Conservation (phyloP, 164 flowering plant species). For the Pachysandra terminalis region DNA sequence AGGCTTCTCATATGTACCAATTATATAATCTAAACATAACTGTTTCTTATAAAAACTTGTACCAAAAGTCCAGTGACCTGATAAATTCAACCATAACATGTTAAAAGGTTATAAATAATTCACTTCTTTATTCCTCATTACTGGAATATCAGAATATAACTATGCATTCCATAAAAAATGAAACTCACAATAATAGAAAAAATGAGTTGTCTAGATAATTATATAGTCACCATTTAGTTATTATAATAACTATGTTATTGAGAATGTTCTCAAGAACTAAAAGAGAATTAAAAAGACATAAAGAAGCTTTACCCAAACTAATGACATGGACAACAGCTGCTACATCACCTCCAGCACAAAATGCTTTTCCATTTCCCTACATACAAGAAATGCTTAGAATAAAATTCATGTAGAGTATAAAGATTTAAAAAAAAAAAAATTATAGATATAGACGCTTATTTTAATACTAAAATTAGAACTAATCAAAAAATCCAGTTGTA, state of each 20-base stretch:
- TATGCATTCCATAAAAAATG: too few species aligned
- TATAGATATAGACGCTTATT: not conserved
- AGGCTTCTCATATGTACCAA: conserved; percentile 64
- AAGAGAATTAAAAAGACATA: not conserved
- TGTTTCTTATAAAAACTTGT: conserved; percentile 47
- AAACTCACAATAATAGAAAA: too few species aligned
- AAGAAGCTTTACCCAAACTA: conserved; percentile 30
- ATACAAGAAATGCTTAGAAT: not conserved
- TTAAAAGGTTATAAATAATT: not conserved
- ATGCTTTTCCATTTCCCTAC: conserved; percentile 72
- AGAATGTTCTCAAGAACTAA: too few species aligned
- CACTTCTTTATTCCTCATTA: not conserved
- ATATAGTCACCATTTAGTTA: too few species aligned
- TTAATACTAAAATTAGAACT: too few species aligned
- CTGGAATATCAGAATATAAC: too few species aligned
- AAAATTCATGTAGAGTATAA: not conserved
- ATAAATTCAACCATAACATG: conserved; percentile 1
- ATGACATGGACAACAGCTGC: conserved; percentile 49
- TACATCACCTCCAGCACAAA: conserved; percentile 84
- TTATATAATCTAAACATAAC: conserved; percentile 47
- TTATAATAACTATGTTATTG: not conserved
- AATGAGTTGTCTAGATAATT: too few species aligned
- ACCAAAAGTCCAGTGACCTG: conserved; percentile 61
- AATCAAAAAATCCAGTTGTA: too few species aligned
- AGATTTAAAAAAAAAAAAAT: too few species aligned